These are phyloP conservation scores for Erodium moschatum DNA, from an alignment of 441 rosid species.

Conservation along the genomic window DNA sequence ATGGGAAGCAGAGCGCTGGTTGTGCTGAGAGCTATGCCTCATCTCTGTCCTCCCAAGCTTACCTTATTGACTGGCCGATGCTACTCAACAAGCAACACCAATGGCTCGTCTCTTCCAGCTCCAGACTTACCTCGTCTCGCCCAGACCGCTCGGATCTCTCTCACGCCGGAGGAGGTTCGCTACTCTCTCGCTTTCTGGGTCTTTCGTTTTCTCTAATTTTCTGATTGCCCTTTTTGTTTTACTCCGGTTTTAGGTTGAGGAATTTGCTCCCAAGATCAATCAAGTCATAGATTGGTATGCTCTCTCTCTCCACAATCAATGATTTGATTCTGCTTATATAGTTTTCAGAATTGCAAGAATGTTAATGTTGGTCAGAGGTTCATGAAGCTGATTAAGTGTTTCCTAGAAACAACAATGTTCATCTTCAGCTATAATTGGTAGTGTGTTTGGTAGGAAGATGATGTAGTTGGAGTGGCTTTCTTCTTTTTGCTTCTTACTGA, in stretches of 20 bases:
- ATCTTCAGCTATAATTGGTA: background rate
- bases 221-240: background rate
- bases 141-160: conserved; percentile 69
- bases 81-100: conserved; percentile 20
- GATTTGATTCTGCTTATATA: background rate
- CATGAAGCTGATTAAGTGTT: background rate
- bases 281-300: conserved; percentile 63
- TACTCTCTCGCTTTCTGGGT: background rate
- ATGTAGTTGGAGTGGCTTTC: background rate
- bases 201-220: background rate
- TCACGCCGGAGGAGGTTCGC: conserved; percentile 48
- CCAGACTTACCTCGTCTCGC: conserved; percentile 62
- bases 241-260: conserved; percentile 34
- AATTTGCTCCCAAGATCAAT: conserved; percentile 56
- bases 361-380: background rate
- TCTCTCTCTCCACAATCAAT: background rate
- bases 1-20: conserved; percentile 3
- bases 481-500: too few species aligned
- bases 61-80: background rate
- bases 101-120: conserved; percentile 36
- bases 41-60: background rate
- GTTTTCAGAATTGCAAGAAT: background rate
- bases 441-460: background rate
- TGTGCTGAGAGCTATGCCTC: background rate
- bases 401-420: background rate